These are phyloP conservation scores for Tuber indicum DNA, from an alignment of 495 filamentous ascomycete genomes.

Conservation along the genomic window DNA sequence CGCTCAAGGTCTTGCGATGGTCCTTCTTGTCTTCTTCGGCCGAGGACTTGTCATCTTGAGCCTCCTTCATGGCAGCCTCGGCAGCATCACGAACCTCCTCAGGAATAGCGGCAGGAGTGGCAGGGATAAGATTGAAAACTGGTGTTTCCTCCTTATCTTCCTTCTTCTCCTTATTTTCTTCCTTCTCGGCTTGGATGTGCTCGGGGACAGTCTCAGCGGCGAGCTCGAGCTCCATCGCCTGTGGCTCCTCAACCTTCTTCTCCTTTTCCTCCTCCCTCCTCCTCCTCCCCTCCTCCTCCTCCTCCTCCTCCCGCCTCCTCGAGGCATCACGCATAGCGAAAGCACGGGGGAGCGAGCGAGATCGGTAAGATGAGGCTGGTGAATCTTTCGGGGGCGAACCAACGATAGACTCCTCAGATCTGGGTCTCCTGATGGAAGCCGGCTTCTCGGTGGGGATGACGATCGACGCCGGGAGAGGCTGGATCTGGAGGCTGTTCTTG, in stretches of 20 bases:
- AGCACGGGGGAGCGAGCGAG: conserved; percentile 11
- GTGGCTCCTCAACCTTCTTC: conserved; percentile 10
- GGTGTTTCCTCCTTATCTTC: conserved; percentile 10
- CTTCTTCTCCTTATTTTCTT: conserved; percentile 14
- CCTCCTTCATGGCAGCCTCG: conserved; percentile 23
- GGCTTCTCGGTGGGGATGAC: not conserved
- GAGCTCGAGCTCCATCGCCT: conserved; percentile 4
- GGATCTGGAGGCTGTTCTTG: conserved; percentile 10
- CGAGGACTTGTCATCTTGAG: conserved; percentile 3
- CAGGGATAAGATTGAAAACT: conserved; percentile 25
- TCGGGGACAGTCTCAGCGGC: conserved; percentile 7
- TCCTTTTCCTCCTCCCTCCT: conserved; percentile 8
- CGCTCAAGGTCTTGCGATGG: conserved; percentile 8
- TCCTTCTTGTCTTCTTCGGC: conserved; percentile 10
- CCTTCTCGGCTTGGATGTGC: conserved; percentile 12
- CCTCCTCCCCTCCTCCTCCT: conserved; percentile 6
- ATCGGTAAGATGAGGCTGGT: not conserved
- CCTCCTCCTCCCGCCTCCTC: conserved; percentile 3
- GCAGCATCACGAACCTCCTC: conserved; percentile 19
- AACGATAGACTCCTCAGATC: conserved; percentile 1
- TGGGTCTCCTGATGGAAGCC: not conserved
- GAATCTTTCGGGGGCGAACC: conserved; percentile 5
- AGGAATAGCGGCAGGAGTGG: conserved; percentile 22
- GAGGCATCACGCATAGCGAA: conserved; percentile 6
- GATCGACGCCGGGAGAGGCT: conserved; percentile 13